phyloP scores from a whole-genome alignment of 2,329 filamentous ascomycete species.

The Colletotrichum echinochloae region DNA sequence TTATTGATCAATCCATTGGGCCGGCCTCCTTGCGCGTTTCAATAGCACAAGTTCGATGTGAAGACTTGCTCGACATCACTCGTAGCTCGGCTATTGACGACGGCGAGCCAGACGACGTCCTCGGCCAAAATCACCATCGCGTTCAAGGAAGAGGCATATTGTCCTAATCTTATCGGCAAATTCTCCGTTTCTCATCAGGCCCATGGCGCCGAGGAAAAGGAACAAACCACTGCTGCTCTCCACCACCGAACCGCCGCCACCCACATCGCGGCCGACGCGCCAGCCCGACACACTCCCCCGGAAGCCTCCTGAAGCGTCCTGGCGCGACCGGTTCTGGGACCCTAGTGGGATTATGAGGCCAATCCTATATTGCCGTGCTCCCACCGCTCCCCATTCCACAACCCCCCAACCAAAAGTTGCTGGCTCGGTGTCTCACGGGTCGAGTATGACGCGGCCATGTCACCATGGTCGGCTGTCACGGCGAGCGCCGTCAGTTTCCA shows the following conservation, averaged over 20 bases:
- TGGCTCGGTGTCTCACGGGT: neutral
- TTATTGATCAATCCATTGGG: slow-evolving; percentile 13
- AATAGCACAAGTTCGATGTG: slow-evolving; percentile 2
- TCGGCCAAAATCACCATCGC: slow-evolving; percentile 6
- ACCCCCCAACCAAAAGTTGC: neutral
- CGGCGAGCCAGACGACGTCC: neutral
- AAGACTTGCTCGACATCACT: slow-evolving; percentile 7
- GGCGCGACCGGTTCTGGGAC: slow-evolving; percentile 33
- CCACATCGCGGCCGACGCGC: neutral
- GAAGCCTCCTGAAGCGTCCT: slow-evolving; percentile 16
- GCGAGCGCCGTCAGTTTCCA: slow-evolving; percentile 5
- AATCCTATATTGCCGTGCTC: neutral
- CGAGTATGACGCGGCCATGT: slow-evolving; percentile 28
- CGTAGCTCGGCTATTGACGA: neutral
- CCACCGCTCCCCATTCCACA: neutral
- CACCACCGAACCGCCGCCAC: neutral
- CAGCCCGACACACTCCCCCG: slow-evolving; percentile 23
- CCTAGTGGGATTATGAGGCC: slow-evolving; percentile 6
- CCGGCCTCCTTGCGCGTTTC: neutral
- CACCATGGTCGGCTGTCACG: slow-evolving; percentile 11
- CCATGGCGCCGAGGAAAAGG: neutral
- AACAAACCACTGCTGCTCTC: neutral
- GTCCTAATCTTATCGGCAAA: neutral
- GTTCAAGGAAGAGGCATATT: neutral
- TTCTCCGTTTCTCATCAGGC: neutral